Evolutionary conservation across 1,284 basidiomycete species (phyloP), one percentile per base, ranked within the genome.

Genomic region (Fomitopsis betulina): DNA sequence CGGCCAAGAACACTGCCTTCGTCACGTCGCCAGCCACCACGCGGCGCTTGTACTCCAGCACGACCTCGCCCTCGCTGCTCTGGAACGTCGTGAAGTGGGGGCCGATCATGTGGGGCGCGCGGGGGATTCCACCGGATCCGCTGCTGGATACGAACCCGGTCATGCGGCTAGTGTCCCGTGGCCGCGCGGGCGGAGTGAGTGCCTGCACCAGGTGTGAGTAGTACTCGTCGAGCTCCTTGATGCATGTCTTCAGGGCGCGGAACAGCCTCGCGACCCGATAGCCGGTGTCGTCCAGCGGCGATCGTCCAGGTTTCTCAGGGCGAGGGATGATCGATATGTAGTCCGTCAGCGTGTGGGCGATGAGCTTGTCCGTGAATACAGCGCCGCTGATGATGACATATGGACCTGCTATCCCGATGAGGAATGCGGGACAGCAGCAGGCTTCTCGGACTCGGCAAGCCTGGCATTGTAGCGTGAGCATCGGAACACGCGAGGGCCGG

Each of bases 351-450:
- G 49, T 37, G 49, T 61, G 53, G 8, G 55, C 54, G 47, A 63
- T 52, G 25, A 65, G 38, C 27, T 23, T 21, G 40, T 65, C 62
- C 47, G 54, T 57, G 37, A 60, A 60, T 17, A 63, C 58, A 5
- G 63, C 63, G 1, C 62, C 63, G 50, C 53, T 39, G 27, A 65
- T 58, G 17, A 45, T 50, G 39, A 65, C 49, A 33, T 53, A 49
- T 2, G 60, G 57, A 19, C 62, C 63, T 1, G 62, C 50, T 17
- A 59, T 53, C 10, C 27, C 55, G 5, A 62, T 25, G 27, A 62
- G 45, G 30, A 63, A 33, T 25, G 52, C 54, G 7, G 62, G 60
- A 33, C 59, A 64, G 53, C 62, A 64, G 13, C 53, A 60, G 13
- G 15, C 43, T 4, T 55, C 40, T n/a, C 55, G 45, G 37, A 60